phyloP scores from a whole-genome alignment of 179 eudicot genomes.

The Beta macrorhiza region DNA sequence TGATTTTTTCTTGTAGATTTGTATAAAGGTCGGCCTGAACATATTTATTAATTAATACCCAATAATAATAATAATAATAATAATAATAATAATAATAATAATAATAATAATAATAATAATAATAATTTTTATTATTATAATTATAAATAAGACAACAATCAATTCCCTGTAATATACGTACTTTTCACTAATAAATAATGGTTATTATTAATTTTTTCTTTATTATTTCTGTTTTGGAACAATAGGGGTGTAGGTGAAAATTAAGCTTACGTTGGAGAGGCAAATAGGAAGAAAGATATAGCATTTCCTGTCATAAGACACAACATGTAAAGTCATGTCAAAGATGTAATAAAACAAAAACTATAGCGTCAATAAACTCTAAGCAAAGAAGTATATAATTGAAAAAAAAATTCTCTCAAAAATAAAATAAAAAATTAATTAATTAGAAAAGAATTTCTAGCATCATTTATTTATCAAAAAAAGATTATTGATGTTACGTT shows the following conservation, averaged over 20 bases:
- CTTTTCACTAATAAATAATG: background rate
- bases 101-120: background rate
- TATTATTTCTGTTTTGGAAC: too few relatives aligned
- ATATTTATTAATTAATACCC: background rate
- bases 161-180: background rate
- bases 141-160: background rate
- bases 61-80: too few relatives aligned
- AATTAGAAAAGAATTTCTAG: background rate
- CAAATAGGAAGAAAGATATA: conserved; percentile 40
- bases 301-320: conserved; percentile 33
- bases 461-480: too few relatives aligned
- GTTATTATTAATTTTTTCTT: too few relatives aligned
- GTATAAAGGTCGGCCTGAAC: conserved; percentile 40
- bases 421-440: background rate
- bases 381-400: background rate
- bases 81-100: background rate
- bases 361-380: background rate
- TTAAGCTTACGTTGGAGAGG: conserved; percentile 40
- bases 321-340: too few relatives aligned
- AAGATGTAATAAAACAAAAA: too few relatives aligned
- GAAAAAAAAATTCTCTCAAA: background rate
- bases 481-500: too few relatives aligned
- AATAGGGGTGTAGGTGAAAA: background rate
- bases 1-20: conserved; percentile 33
- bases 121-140: background rate